A percentile compares a stretch with the other conserved stretches of the same genome.
These are phyloP conservation scores for sunflower (Helianthus annuus) DNA, from an alignment of 129 eudicot genomes.

Conservation along the genomic window DNA sequence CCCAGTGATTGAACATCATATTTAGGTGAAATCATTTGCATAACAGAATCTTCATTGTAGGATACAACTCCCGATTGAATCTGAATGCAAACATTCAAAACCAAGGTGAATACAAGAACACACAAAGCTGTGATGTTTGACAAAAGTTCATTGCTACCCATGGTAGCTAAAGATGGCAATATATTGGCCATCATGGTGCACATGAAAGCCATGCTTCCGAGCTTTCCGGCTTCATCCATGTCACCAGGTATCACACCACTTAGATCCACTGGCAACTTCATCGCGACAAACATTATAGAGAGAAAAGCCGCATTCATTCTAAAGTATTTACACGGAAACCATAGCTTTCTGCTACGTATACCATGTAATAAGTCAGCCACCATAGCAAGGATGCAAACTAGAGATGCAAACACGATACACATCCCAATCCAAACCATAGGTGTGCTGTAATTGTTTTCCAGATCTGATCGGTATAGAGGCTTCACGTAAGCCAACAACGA, in stretches of 20 bases:
- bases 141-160: neutral
- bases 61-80: constrained; percentile 7
- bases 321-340: constrained; percentile 10
- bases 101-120: constrained; percentile 8
- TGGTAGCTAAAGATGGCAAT: neutral
- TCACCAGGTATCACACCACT: neutral
- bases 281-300: neutral
- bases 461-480: constrained; percentile 4
- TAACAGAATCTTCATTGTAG: neutral
- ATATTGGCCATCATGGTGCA: constrained; percentile 14
- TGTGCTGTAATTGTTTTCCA: neutral
- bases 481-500: neutral
- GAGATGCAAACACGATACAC: constrained; percentile 2
- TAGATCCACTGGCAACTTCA: constrained; percentile 18
- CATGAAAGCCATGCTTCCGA: constrained; percentile 18
- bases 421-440: constrained; percentile 5
- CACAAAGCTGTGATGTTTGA: constrained; percentile 10
- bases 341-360: neutral
- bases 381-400: neutral
- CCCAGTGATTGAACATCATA: neutral
- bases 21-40: neutral
- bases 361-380: constrained; percentile 12
- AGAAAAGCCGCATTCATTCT: neutral
- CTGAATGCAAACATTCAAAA: constrained; percentile 11
- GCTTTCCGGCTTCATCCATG: constrained; percentile 1